Conservation (phyloP, 106 monocot genomes). For the Acanthochlamys bracteata region DNA sequence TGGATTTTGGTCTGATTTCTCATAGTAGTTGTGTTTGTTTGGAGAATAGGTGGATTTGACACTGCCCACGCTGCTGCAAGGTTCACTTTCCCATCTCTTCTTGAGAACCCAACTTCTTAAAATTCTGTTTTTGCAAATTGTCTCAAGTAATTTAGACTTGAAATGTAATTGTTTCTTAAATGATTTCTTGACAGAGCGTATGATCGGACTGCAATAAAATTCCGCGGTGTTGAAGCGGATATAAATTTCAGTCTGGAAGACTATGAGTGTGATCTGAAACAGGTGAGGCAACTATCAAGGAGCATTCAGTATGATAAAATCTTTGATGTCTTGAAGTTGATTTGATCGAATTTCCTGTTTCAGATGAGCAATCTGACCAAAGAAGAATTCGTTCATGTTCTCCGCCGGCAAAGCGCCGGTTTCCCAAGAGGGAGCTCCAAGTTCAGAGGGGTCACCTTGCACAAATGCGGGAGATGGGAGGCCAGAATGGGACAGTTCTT, state of each 20-base stretch:
- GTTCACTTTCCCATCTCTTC: constrained; percentile 1
- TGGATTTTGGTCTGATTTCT: too few relatives aligned
- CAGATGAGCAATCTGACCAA: constrained; percentile 82
- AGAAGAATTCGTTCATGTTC: constrained; percentile 90
- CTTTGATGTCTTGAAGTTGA: too few relatives aligned
- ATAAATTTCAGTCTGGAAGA: constrained; percentile 58
- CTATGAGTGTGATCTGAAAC: constrained; percentile 53
- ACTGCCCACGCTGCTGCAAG: constrained; percentile 74
- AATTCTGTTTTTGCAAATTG: background rate
- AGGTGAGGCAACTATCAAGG: constrained; percentile 16
- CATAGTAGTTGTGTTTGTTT: constrained; percentile 2
- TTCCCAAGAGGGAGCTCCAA: constrained; percentile 92
- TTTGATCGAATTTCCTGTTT: too few relatives aligned
- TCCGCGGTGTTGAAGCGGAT: constrained; percentile 49
- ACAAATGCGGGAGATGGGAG: constrained; percentile 98
- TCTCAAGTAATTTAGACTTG: too few relatives aligned
- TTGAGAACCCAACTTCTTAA: background rate
- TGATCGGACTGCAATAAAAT: constrained; percentile 57
- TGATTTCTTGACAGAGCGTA: constrained; percentile 29
- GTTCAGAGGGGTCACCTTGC: constrained; percentile 90
- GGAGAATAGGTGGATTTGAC: constrained; percentile 66
- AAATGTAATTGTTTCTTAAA: too few relatives aligned
- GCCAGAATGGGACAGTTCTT: constrained; percentile 94
- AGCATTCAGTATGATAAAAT: too few relatives aligned
- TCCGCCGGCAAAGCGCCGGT: constrained; percentile 90